Conservation (phyloP, 2,329 filamentous ascomycete genomes). For the Fusarium agapanthi region DNA sequence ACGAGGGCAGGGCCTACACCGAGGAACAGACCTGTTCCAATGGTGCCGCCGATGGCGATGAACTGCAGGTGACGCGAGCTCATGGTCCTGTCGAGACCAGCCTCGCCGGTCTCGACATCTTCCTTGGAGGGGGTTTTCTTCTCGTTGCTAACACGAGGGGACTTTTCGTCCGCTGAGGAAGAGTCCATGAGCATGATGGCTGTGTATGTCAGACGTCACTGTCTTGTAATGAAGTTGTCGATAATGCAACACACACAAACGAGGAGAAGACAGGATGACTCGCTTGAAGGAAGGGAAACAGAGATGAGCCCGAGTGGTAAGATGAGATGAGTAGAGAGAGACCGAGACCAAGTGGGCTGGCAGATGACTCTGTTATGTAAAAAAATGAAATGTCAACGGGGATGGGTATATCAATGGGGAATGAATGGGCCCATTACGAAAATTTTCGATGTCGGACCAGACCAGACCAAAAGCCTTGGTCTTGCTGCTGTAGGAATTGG, state of each 20-base stretch:
- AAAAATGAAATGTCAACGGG: conserved; percentile 31
- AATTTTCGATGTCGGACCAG: conserved; percentile 30
- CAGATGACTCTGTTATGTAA: conserved; percentile 39
- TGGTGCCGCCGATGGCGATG: conserved; percentile 67
- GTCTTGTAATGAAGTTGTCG: neutral
- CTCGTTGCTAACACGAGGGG: conserved; percentile 41
- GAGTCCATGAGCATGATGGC: conserved; percentile 35
- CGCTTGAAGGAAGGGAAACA: conserved; percentile 1
- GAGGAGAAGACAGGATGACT: neutral
- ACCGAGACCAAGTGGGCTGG: conserved; percentile 38
- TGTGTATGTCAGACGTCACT: neutral
- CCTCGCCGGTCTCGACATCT: conserved; percentile 51
- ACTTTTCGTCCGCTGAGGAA: conserved; percentile 43
- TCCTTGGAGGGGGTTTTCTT: conserved; percentile 34
- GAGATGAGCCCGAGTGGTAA: neutral
- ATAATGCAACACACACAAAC: neutral
- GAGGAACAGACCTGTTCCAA: conserved; percentile 78
- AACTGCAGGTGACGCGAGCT: conserved; percentile 57
- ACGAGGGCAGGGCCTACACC: conserved; percentile 71
- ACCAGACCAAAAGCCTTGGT: neutral
- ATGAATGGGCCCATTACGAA: conserved; percentile 39
- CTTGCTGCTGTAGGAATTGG: neutral
- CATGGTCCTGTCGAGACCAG: conserved; percentile 50
- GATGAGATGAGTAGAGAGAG: conserved; percentile 11
- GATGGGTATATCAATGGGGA: conserved; percentile 31